These are phyloP conservation scores for Paraphoma sp. DNA, from an alignment of 2,329 filamentous ascomycete species.

Conservation along the genomic window DNA sequence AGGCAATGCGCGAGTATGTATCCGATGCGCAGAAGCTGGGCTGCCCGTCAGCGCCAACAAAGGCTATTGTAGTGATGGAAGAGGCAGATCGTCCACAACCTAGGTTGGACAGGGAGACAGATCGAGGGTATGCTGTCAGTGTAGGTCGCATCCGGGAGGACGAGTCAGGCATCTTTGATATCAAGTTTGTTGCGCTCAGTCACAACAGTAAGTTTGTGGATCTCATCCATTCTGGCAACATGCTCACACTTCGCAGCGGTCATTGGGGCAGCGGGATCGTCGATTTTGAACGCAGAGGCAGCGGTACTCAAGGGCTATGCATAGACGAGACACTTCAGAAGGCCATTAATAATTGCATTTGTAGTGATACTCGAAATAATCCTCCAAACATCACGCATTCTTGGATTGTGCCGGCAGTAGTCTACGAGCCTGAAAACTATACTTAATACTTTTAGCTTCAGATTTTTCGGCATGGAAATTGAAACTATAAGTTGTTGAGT, in stretches of 20 bases:
- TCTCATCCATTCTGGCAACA: conserved; percentile 28
- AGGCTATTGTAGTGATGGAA: conserved; percentile 87
- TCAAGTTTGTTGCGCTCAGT: conserved; percentile 92
- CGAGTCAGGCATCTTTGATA: conserved; percentile 86
- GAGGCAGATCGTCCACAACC: conserved; percentile 91
- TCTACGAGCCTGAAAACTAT: too few species aligned
- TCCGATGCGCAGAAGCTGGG: conserved; percentile 83
- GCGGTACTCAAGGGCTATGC: conserved; percentile 88
- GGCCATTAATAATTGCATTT: too few species aligned
- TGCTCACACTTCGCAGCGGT: conserved; percentile 62
- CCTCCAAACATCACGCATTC: too few species aligned
- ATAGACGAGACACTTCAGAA: conserved; percentile 11
- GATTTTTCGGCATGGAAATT: too few species aligned
- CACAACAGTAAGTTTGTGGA: conserved; percentile 68
- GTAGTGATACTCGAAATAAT: too few species aligned
- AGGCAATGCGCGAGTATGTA: conserved; percentile 80
- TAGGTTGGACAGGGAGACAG: conserved; percentile 83
- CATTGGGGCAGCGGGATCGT: conserved; percentile 94
- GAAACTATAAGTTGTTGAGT: too few species aligned
- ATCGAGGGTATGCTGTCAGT: conserved; percentile 86
- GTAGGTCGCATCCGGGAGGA: conserved; percentile 88
- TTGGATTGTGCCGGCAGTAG: too few species aligned
- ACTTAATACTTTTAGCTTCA: too few species aligned
- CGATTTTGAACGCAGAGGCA: conserved; percentile 92
- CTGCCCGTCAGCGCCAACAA: conserved; percentile 83